Evolutionary conservation across 1,284 basidiomycete species (phyloP), one percentile per base, ranked within the genome.

Genomic region (Papiliotrema laurentii): DNA sequence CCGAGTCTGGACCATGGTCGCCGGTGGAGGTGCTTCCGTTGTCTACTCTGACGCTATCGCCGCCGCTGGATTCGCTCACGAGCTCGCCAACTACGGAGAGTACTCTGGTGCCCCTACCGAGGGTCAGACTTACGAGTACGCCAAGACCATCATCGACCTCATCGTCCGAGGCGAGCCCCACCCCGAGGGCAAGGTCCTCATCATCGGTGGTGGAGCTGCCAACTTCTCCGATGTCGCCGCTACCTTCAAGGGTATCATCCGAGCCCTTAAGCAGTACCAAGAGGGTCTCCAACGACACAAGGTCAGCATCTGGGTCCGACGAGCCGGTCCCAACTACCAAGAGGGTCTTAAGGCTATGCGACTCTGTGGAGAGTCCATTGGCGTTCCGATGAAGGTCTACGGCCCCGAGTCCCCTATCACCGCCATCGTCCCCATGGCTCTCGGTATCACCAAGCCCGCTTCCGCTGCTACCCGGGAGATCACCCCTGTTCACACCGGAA

Each of bases 221-320:
- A 98, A 98, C 84, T 98, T 98, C 78, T 97, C 93, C 72, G 97
- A 98, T 74, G 93, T 98, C 63, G 94, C 94, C 35, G 87, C 94
- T 16, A 98, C 94, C 57, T 98, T 98, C 86, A 97, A 97, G 82
- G 94, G 94, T 61, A 98, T 97, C 80, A 97, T 98, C 74, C 89
- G 85, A 54, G 94, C 94, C 19, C 81, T 98, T 64, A 89, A 96
- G 80, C 87, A 92, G 77, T 92, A 83, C 83, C 90, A 93, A 79
- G 78, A 82, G 49, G 84, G 84, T 47, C 82, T 96, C 58, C 86
- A 89, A 68, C 78, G 80, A 46, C 89, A 94, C 78, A 77, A 83
- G 55, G 90, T 94, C 74, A 85, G 83, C 75, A 94, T 96, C 75
- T 98, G 89, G 72, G 91, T 97, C 49, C 89, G 94, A 67, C 92